Evolutionary conservation across 306 rosid genomes (phyloP).

Genomic region (Vigna mungo): DNA sequence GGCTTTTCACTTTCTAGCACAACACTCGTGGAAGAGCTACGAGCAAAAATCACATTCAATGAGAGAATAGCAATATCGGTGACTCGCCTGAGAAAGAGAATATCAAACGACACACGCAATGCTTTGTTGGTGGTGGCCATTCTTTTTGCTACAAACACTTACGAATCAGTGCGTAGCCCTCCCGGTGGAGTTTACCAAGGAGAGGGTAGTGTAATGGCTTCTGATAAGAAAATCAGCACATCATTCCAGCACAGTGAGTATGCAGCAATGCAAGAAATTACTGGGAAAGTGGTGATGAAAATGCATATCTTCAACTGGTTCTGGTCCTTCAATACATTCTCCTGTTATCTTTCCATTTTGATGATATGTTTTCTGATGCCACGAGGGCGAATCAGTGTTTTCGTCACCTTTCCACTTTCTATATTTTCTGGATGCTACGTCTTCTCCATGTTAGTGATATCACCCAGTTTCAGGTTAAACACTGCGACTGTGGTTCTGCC

Average conservation of each 20-base stretch:
- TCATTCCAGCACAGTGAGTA: background rate
- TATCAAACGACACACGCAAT: constrained; percentile 42
- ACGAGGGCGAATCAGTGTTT: constrained; percentile 37
- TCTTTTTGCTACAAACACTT: constrained; percentile 39
- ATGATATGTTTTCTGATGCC: constrained; percentile 44
- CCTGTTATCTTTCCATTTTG: constrained; percentile 32
- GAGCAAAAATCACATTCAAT: constrained; percentile 20
- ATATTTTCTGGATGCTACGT: constrained; percentile 37
- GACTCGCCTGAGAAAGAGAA: constrained; percentile 30
- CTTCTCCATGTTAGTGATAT: constrained; percentile 21
- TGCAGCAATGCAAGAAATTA: background rate
- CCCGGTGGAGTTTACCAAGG: constrained; percentile 38
- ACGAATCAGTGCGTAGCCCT: constrained; percentile 35
- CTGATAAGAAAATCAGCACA: background rate
- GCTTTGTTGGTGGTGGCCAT: constrained; percentile 42
- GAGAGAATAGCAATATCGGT: constrained; percentile 35
- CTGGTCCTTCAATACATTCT: constrained; percentile 36
- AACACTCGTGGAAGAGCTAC: constrained; percentile 19
- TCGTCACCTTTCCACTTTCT: constrained; percentile 22
- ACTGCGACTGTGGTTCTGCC: background rate
- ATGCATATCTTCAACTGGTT: constrained; percentile 7
- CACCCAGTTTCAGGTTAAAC: constrained; percentile 1
- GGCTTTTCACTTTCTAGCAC: background rate
- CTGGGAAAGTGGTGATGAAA: constrained; percentile 38
- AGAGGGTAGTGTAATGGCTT: background rate